Base-by-base conservation (phyloP, 78 protist species). In the Mastigamoeba balamuthi region DNA sequence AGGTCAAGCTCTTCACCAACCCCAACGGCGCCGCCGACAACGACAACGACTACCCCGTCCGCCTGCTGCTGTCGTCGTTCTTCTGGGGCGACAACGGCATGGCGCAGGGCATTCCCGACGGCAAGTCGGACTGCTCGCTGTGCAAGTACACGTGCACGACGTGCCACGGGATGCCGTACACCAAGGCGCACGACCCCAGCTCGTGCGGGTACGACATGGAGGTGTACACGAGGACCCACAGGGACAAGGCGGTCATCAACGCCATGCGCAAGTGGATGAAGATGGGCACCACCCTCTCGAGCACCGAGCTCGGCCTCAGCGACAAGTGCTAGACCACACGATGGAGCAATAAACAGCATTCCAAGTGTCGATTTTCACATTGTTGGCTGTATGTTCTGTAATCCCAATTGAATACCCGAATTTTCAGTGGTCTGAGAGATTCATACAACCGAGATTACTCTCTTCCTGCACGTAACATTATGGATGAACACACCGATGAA, bases 201-300 rank as follows among this genome's bases (percentile, higher is more conserved):
- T 10, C 81, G 27, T 4, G 38, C 6, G 91, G 86, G 17, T 87
- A 81, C 66, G 84, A 44, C 40, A 1, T 2, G 7, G 8, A 33
- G 3, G 81, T 4, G 43, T 87, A 81, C 44, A 87, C 91, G 23
- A 74, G 91, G 3, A 83, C 58, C 17, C 91, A 80, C 63, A 25
- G 91, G 1, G 91, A 87, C 40, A 2, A 0, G 17, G 4, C 25
- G 40, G 71, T 87, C 30, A 66, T 87, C 76, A n/a, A 33, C 39
- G 91, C 91, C 43, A 86, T 86, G 90, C 28, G 78, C 27, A 0
- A 4, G 3, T 80, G 85, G 85, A 80, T 79, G 84, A 38, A 30
- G 10, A 6, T 81, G 73, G 58, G 17, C 58, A 48, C 58, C 58
- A 48, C 17, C 17, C 17, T 48, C 33, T 25, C 58, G 33, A 17